Evolutionary conservation across 192 early-diverging fungal genomes (phyloP).

Genomic region (Entomortierella chlamydospora): DNA sequence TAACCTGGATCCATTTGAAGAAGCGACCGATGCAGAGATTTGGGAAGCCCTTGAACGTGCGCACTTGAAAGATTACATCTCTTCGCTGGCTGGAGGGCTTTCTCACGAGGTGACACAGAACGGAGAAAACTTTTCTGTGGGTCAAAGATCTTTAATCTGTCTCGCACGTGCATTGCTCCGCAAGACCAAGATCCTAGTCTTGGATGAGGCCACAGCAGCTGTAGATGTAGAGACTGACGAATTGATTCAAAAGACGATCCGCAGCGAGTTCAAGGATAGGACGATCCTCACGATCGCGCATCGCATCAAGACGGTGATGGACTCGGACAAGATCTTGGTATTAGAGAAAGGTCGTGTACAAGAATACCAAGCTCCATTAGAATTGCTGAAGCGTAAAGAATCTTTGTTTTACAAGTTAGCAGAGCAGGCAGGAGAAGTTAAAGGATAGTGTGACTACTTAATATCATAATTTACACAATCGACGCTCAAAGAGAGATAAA

Average conservation of each 20-base stretch:
- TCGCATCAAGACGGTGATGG: conserved; percentile 56
- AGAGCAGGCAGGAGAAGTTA: conserved; percentile 36
- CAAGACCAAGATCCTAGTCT: conserved; percentile 76
- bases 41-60: conserved; percentile 78
- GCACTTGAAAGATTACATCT: conserved; percentile 73
- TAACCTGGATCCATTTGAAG: conserved; percentile 69
- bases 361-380: conserved; percentile 53
- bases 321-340: conserved; percentile 56
- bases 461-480: no score
- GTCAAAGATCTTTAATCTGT: conserved; percentile 77
- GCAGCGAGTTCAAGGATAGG: conserved; percentile 45
- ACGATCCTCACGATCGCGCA: conserved; percentile 71
- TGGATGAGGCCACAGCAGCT: conserved; percentile 90
- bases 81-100: conserved; percentile 70
- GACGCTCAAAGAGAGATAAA: no score
- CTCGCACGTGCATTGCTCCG: conserved; percentile 78
- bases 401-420: conserved; percentile 29
- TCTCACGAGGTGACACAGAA: conserved; percentile 76
- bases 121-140: conserved; percentile 87
- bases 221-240: conserved; percentile 57
- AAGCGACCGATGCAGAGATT: conserved; percentile 63
- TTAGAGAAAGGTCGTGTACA: conserved; percentile 47
- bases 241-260: conserved; percentile 56
- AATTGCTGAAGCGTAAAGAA: conserved; percentile 55
- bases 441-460: no score